Evolutionary conservation across 1,284 basidiomycete genomes (phyloP), one percentile per base, ranked within the genome.

Genomic region (Neolentinus lepideus): DNA sequence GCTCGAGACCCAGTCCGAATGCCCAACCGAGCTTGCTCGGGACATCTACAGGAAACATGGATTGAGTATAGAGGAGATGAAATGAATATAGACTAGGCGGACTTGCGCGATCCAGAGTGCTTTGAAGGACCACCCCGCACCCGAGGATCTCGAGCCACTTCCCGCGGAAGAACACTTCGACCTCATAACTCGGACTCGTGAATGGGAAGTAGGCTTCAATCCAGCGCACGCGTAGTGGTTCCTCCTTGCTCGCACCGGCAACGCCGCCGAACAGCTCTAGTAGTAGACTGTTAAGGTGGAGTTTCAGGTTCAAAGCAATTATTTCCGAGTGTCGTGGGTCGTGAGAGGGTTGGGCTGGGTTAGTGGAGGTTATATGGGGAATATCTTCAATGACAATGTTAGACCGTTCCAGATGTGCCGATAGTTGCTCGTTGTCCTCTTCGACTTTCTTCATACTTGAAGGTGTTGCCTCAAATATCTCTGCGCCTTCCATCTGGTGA

Each of bases 151-250:
- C 97, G 33, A 99, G 77, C 97, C 97, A 99, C 68, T 97, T 90
- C 11, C 93, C 96, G 57, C 89, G 84, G 76, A 92, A 99, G 74
- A 94, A 90, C 8, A 99, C 94, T 68, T 99, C 97, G 45, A 99
- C 95, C 69, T 99, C 97, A 67, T 92, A 99, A 67, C 92, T 96
- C 4, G 97, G 97, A 57, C 86, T 90, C 56, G 97, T 99, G 78
- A 97, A 99, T 0, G 97, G 97, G 74, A 99, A 99, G 66, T 90
- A 92, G 2, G 97, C 94, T 64, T 98, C 91, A 61, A 99, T 98
- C 97, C 97, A 99, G 21, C 97, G 78, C 26, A 99, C 89, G 57
- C 83, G 78, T 56, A 99, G 73, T 24, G 96, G 94, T 43, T 83
- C 76, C 47, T 74, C 70, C 48, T 73, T 74, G 24, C 71, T 75